Percentiles rank a stretch among this genome's conserved stretches.
Evolutionary conservation across 805 yeast species (phyloP).

Genomic region (Kazachstania bromeliacearum): DNA sequence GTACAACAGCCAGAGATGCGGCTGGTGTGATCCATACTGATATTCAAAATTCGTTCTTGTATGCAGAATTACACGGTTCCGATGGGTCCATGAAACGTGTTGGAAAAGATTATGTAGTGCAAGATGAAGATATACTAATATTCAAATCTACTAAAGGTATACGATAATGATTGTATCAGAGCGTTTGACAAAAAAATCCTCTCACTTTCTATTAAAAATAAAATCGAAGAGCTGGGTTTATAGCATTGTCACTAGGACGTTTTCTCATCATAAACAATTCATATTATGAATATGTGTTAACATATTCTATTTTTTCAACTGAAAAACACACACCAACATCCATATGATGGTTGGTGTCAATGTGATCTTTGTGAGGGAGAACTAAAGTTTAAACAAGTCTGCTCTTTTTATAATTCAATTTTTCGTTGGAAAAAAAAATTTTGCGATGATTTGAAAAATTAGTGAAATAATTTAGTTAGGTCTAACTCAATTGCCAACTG

Average conservation of each 20-base stretch:
- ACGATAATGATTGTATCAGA: slow-evolving; percentile 23
- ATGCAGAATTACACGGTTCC: slow-evolving; percentile 58
- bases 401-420: no score
- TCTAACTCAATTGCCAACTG: no score
- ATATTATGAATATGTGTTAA: neutral
- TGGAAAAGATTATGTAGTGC: slow-evolving; percentile 68
- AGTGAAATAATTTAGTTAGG: no score
- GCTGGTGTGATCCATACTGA: slow-evolving; percentile 89
- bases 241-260: slow-evolving; percentile 32
- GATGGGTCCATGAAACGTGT: slow-evolving; percentile 11
- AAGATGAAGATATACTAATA: slow-evolving; percentile 74
- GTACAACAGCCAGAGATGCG: slow-evolving; percentile 76
- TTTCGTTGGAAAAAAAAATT: no score
- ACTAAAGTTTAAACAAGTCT: no score
- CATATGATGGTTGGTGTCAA: neutral
- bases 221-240: slow-evolving; percentile 36
- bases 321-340: neutral
- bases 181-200: slow-evolving; percentile 30
- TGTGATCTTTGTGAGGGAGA: no score
- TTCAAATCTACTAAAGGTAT: slow-evolving; percentile 68
- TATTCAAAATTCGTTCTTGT: slow-evolving; percentile 67
- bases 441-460: no score
- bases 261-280: slow-evolving; percentile 31
- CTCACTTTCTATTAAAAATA: slow-evolving; percentile 20
- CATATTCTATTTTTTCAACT: slow-evolving; percentile 1